Evolutionary conservation across 2,329 filamentous ascomycete genomes (phyloP).

Genomic region (Pseudogymnoascus sp.): DNA sequence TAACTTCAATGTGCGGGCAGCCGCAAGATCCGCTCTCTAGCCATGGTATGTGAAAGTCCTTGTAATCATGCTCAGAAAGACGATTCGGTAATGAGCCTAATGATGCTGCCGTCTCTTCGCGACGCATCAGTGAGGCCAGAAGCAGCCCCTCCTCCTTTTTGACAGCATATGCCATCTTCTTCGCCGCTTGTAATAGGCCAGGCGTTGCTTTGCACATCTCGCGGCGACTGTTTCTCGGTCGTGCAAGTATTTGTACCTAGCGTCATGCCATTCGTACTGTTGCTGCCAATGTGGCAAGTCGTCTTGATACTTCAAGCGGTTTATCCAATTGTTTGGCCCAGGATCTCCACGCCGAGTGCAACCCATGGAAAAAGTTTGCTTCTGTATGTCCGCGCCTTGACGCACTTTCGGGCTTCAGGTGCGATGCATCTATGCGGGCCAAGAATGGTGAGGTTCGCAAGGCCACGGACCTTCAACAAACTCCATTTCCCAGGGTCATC

Average conservation of each 20-base stretch:
- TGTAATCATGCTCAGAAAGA: too few species aligned
- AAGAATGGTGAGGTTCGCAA: slow-evolving; percentile 15
- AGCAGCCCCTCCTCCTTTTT: too few species aligned
- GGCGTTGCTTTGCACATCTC: slow-evolving; percentile 11
- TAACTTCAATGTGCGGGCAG: too few species aligned
- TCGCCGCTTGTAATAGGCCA: slow-evolving; percentile 12
- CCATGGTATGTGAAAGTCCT: too few species aligned
- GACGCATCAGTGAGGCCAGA: too few species aligned
- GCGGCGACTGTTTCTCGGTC: slow-evolving; percentile 16
- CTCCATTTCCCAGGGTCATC: slow-evolving; percentile 12
- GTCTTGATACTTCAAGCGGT: slow-evolving; percentile 11
- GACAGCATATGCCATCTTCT: slow-evolving; percentile 12
- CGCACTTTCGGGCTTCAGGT: slow-evolving; percentile 13
- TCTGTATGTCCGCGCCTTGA: slow-evolving; percentile 16
- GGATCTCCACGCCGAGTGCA: slow-evolving; percentile 12
- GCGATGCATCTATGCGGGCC: slow-evolving; percentile 15
- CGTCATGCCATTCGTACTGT: slow-evolving; percentile 16
- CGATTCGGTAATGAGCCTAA: too few species aligned
- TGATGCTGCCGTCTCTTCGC: too few species aligned
- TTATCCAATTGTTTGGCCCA: slow-evolving; percentile 13
- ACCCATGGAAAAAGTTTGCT: slow-evolving; percentile 17
- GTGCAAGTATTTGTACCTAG: slow-evolving; percentile 19
- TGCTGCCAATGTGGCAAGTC: slow-evolving; percentile 12
- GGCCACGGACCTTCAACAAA: slow-evolving; percentile 17
- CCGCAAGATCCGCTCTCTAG: too few species aligned